A percentile compares a stretch with the other conserved stretches of the same genome.
Evolutionary conservation across 2,329 filamentous ascomycete species (phyloP).

Genomic region (Fusarium veterinarium): DNA sequence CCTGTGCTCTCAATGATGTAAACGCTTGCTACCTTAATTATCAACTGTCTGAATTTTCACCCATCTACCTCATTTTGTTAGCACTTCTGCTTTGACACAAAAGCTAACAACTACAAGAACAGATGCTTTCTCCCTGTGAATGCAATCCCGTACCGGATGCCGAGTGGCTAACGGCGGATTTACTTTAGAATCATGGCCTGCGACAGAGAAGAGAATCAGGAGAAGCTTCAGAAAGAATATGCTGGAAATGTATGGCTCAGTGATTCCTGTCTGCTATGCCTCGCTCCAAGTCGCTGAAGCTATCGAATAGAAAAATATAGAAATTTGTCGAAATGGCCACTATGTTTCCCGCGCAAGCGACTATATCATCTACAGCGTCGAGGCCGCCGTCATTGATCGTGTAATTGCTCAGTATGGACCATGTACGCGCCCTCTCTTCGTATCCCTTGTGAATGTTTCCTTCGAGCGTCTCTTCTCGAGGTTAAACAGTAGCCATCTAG

Average conservation of each 20-base stretch:
- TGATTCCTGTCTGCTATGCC: slow-evolving; percentile 37
- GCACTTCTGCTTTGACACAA: slow-evolving; percentile 1
- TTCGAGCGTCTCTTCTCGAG: not conserved
- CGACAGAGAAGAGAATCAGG: slow-evolving; percentile 90
- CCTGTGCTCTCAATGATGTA: slow-evolving; percentile 93
- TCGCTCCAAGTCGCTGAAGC: slow-evolving; percentile 60
- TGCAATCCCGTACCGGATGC: slow-evolving; percentile 25
- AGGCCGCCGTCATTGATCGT: slow-evolving; percentile 88
- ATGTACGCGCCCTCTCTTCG: slow-evolving; percentile 67
- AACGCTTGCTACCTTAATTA: slow-evolving; percentile 94
- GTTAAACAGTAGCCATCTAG: not conserved
- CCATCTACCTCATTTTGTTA: slow-evolving; percentile 20
- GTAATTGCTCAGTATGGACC: slow-evolving; percentile 92
- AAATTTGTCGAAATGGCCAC: slow-evolving; percentile 93
- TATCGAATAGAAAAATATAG: slow-evolving; percentile 74
- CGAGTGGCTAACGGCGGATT: slow-evolving; percentile 45
- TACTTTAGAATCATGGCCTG: slow-evolving; percentile 86
- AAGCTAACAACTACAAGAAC: slow-evolving; percentile 41
- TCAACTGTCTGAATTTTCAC: slow-evolving; percentile 77
- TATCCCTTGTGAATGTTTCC: slow-evolving; percentile 27
- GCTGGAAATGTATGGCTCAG: slow-evolving; percentile 78
- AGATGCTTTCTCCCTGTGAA: slow-evolving; percentile 26
- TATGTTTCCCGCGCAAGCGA: slow-evolving; percentile 95
- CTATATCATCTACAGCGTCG: slow-evolving; percentile 98
- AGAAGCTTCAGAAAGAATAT: slow-evolving; percentile 84